Evolutionary conservation across 108 stramenopile species (phyloP).

Genomic region (Nitzschia sp.): DNA sequence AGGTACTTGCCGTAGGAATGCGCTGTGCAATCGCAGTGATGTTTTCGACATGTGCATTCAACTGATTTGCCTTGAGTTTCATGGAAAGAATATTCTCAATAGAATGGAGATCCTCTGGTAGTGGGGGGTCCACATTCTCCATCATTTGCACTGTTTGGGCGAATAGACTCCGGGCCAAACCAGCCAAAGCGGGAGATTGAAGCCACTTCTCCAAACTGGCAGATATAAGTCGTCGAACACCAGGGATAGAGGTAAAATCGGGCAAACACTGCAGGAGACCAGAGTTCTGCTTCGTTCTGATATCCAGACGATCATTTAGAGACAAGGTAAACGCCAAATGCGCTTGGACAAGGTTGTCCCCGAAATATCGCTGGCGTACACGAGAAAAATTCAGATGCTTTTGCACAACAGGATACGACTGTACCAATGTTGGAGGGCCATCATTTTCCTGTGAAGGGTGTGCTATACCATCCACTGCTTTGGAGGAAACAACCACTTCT

Average conservation of each 20-base stretch:
- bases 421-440: conserved; percentile 9
- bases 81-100: conserved; percentile 63
- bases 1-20: conserved; percentile 50
- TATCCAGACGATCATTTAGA: conserved; percentile 53
- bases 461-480: conserved; percentile 6
- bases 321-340: conserved; percentile 45
- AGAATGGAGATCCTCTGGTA: conserved; percentile 57
- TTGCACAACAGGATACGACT: conserved; percentile 33
- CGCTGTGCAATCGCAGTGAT: conserved; percentile 52
- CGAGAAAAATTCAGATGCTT: conserved; percentile 34
- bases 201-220: conserved; percentile 70
- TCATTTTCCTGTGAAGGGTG: conserved; percentile 1
- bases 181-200: conserved; percentile 78
- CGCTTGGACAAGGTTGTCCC: conserved; percentile 43
- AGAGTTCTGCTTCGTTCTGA: conserved; percentile 79
- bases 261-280: conserved; percentile 59
- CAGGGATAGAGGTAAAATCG: conserved; percentile 53
- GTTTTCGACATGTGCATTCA: conserved; percentile 66
- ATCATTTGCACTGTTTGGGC: conserved; percentile 46
- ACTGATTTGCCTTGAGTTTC: conserved; percentile 74
- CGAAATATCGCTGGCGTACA: conserved; percentile 63
- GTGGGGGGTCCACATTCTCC: conserved; percentile 59
- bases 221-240: conserved; percentile 53
- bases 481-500: conserved; percentile 35
- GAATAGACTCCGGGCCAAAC: conserved; percentile 66